phyloP scores from a whole-genome alignment of 371 early-diverging fungal genomes.

The Rhizopus arrhizus region DNA sequence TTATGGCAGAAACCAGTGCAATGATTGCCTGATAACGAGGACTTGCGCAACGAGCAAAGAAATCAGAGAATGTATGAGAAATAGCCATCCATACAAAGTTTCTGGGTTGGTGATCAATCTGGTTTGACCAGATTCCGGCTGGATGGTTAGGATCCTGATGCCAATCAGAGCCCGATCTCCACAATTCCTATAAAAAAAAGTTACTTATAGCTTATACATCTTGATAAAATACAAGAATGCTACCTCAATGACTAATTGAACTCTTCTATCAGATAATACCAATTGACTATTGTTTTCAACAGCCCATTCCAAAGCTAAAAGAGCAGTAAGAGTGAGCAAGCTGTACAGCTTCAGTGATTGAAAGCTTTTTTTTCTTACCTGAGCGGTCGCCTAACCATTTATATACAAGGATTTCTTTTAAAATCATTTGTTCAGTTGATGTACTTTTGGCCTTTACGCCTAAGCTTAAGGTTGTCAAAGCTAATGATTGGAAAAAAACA shows the following conservation, averaged over 20 bases:
- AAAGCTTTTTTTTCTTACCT: conserved; percentile 21
- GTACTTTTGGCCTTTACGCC: conserved; percentile 32
- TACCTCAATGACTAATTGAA: conserved; percentile 38
- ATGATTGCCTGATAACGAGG: conserved; percentile 41
- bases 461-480: conserved; percentile 34
- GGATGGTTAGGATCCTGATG: conserved; percentile 36
- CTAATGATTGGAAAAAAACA: conserved; percentile 33
- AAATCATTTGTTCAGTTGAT: conserved; percentile 23
- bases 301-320: conserved; percentile 44
- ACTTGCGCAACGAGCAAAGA: conserved; percentile 43
- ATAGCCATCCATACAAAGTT: conserved; percentile 18
- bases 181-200: conserved; percentile 22
- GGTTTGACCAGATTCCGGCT: conserved; percentile 26
- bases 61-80: conserved; percentile 11
- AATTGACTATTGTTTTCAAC: conserved; percentile 40
- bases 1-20: conserved; percentile 23
- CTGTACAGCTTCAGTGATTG: not conserved
- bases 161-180: conserved; percentile 37
- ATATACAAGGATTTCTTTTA: conserved; percentile 33
- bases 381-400: conserved; percentile 41
- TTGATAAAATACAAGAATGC: not conserved
- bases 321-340: not conserved
- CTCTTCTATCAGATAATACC: conserved; percentile 36
- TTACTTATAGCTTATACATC: not conserved
- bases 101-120: not conserved